Evolutionary conservation across 768 basidiomycete species (phyloP).

Genomic region (Rhodotorula kratochvilovae): DNA sequence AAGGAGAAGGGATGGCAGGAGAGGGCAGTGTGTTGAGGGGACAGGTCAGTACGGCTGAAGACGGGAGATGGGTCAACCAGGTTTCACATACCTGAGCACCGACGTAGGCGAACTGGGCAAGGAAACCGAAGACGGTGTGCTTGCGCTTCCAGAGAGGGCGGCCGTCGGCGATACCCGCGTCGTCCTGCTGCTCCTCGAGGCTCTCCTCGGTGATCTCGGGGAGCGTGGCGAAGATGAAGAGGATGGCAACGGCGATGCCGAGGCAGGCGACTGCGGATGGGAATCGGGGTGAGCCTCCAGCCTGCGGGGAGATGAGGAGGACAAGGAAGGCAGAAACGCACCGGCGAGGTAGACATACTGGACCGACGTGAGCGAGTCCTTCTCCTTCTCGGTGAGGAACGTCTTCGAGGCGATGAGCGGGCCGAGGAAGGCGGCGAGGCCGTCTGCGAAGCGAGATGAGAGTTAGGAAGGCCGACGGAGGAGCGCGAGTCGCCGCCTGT

Average conservation of each 20-base stretch:
- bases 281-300: constrained; percentile 32
- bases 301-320: constrained; percentile 23
- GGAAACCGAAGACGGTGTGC: constrained; percentile 42
- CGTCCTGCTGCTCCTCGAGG: constrained; percentile 28
- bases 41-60: too few relatives aligned
- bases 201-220: constrained; percentile 44
- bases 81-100: constrained; percentile 39
- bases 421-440: constrained; percentile 64
- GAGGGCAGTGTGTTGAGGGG: too few relatives aligned
- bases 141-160: constrained; percentile 35
- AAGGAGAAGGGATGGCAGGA: background rate
- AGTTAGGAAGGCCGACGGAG: constrained; percentile 61
- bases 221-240: constrained; percentile 39
- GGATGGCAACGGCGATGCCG: constrained; percentile 39
- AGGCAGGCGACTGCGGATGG: constrained; percentile 42
- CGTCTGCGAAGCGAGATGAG: constrained; percentile 57
- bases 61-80: too few relatives aligned
- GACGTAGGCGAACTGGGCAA: constrained; percentile 43
- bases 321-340: background rate
- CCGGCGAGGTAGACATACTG: constrained; percentile 13
- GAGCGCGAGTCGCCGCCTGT: constrained; percentile 63
- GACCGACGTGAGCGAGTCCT: background rate
- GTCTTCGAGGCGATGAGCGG: constrained; percentile 70
- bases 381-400: constrained; percentile 56
- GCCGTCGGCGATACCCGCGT: constrained; percentile 24